Evolutionary conservation across 2,329 filamentous ascomycete species (phyloP), one percentile per base, ranked within the genome.

Genomic region (Fusarium vanettenii): DNA sequence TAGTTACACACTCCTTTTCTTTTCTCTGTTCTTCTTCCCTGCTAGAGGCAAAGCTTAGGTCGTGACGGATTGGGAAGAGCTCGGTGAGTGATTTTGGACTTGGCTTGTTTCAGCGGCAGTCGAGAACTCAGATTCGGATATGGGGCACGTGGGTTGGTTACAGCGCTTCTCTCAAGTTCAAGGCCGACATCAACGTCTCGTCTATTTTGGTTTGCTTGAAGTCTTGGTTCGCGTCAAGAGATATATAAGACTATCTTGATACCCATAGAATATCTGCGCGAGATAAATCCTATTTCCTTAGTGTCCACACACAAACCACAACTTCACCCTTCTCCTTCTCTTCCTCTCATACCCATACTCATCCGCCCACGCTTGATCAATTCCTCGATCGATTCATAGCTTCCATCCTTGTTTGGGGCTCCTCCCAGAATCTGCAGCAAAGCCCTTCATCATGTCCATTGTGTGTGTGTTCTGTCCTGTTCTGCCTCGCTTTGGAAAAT

Each of bases 381-480:
- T 20, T 55, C 50, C 11, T 25, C 14, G 2, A 25, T 25, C 43
- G 25, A 45, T 22, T 45, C 43, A 31, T 55, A 20, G 27, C 27
- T 13, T 55, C 18, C 27, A 55, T 29, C 50, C 50, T 9, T 55
- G 25, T 6, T 29, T 29, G 25, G 18, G 27, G 25, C 27, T 39
- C 55, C 27, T 55, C 35, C 60, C 67, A 25, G 27, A 37, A 73
- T 41, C 56, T 68, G 43, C 62, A 75, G 70, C 70, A 68, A 72
- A 73, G 56, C 50, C 70, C 72, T 70, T 18, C 50, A 39, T 69
- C 70, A 69, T 64, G 52, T 55, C 60, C 72, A 59, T 75, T 61
- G 55, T 75, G 50, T 69, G 67, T 73, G 50, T 70, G 33, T 33
- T 63, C 67, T 72, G 66, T 65, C 48, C 63, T 70, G 67, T 70